A percentile compares a stretch with the other conserved stretches of the same genome.
phyloP scores from a whole-genome alignment of 169 alveolate species.

The Cryptosporidium baileyi region DNA sequence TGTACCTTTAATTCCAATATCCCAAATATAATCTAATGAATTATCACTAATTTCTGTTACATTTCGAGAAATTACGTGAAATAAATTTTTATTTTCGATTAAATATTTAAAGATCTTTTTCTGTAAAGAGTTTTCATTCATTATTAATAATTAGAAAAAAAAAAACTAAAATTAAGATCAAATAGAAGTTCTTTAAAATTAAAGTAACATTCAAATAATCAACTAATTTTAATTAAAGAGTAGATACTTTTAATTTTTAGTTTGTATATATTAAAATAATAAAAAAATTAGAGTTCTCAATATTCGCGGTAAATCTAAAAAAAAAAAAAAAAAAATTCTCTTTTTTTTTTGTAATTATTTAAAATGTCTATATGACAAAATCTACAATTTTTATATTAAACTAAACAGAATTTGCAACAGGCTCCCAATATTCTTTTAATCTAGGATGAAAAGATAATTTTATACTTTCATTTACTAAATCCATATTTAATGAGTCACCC shows the following conservation, averaged over 20 bases:
- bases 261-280: too few relatives aligned
- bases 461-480: constrained; percentile 56
- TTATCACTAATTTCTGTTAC: background rate
- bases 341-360: too few relatives aligned
- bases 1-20: constrained; percentile 13
- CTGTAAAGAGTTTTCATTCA: background rate
- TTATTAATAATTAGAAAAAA: background rate
- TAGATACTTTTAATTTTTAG: too few relatives aligned
- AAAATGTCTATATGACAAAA: too few relatives aligned
- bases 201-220: too few relatives aligned
- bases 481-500: constrained; percentile 58
- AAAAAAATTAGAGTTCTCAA: too few relatives aligned
- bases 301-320: too few relatives aligned
- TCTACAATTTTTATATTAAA: background rate
- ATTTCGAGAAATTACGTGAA: constrained; percentile 20
- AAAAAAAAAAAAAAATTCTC: background rate
- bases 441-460: constrained; percentile 56
- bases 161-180: too few relatives aligned
- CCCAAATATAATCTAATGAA: constrained; percentile 43
- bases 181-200: too few relatives aligned
- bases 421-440: constrained; percentile 61
- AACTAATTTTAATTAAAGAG: too few relatives aligned
- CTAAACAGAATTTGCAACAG: background rate
- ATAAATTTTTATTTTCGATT: background rate
- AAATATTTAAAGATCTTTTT: background rate